A percentile compares a stretch with the other conserved stretches of the same genome.
Conservation (phyloP, 352 stramenopile species). For the Globisporangium paroecandrum region DNA sequence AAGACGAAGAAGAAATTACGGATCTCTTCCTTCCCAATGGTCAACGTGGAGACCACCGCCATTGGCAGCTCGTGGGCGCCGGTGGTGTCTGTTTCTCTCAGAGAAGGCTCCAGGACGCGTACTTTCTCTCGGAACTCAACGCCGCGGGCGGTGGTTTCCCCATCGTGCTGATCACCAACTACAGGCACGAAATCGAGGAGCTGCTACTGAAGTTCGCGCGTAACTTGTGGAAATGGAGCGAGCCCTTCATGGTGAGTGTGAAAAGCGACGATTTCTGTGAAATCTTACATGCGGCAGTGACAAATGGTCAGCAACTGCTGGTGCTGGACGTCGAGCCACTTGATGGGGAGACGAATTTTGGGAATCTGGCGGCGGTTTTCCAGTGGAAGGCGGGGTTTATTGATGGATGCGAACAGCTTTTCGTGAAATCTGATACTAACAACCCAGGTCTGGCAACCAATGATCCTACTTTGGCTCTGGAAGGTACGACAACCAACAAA, state of each 20-base stretch:
- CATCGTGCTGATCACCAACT: constrained; percentile 44
- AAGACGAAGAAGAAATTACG: not conserved
- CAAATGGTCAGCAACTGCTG: constrained; percentile 47
- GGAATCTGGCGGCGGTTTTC: constrained; percentile 26
- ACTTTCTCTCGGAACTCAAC: constrained; percentile 30
- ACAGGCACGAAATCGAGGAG: constrained; percentile 34
- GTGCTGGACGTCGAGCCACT: constrained; percentile 54
- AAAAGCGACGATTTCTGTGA: constrained; percentile 32
- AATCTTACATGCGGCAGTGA: constrained; percentile 31
- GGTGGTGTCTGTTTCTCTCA: constrained; percentile 39
- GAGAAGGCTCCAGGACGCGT: constrained; percentile 39
- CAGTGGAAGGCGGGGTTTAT: constrained; percentile 27
- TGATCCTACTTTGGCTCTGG: not conserved
- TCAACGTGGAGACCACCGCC: not conserved
- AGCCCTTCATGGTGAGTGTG: constrained; percentile 42
- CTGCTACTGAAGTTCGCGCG: constrained; percentile 39
- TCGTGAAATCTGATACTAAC: constrained; percentile 3
- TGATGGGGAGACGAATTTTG: constrained; percentile 22
- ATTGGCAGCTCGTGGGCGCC: constrained; percentile 29
- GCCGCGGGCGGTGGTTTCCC: constrained; percentile 19
- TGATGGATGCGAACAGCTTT: constrained; percentile 24
- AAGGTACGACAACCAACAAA: not conserved
- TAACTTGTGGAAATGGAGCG: constrained; percentile 38
- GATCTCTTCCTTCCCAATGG: constrained; percentile 1
- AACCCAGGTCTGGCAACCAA: not conserved